These are phyloP conservation scores for Petunia hybrid DNA, from an alignment of 305 asterid species.

Conservation along the genomic window DNA sequence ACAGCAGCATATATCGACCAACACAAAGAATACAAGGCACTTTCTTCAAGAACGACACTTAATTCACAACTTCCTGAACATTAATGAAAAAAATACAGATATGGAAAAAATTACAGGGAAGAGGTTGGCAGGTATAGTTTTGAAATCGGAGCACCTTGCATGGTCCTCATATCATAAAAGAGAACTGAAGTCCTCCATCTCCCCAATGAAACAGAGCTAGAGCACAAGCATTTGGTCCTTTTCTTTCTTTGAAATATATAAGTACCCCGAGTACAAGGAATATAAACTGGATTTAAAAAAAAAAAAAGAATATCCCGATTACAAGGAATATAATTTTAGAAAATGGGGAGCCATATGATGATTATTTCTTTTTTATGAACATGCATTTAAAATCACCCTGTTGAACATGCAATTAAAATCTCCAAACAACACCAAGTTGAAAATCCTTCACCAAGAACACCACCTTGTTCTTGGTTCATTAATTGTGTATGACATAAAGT, in stretches of 20 bases:
- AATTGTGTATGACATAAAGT: not conserved
- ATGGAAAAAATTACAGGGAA: not conserved
- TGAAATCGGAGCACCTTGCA: not conserved
- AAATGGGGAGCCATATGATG: not conserved
- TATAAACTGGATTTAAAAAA: not conserved
- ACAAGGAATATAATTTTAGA: conserved; percentile 25
- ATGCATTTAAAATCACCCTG: not conserved
- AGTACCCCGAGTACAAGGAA: conserved; percentile 1
- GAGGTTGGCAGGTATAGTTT: not conserved
- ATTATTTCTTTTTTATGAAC: not conserved
- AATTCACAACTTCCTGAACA: not conserved
- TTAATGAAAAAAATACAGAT: not conserved
- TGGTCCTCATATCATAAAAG: conserved; percentile 16
- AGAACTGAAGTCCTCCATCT: conserved; percentile 21
- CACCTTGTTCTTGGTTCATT: not conserved
- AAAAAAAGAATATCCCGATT: not conserved
- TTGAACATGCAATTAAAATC: not conserved
- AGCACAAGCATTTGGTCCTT: not conserved
- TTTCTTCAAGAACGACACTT: not conserved
- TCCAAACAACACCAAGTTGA: not conserved
- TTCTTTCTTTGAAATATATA: not conserved
- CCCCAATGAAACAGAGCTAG: conserved; percentile 1
- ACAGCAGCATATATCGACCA: not conserved
- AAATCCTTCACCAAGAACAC: conserved; percentile 12
- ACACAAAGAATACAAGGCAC: not conserved